phyloP scores from a whole-genome alignment of 2,329 filamentous ascomycete genomes.

The Rugonectria rugulosa region DNA sequence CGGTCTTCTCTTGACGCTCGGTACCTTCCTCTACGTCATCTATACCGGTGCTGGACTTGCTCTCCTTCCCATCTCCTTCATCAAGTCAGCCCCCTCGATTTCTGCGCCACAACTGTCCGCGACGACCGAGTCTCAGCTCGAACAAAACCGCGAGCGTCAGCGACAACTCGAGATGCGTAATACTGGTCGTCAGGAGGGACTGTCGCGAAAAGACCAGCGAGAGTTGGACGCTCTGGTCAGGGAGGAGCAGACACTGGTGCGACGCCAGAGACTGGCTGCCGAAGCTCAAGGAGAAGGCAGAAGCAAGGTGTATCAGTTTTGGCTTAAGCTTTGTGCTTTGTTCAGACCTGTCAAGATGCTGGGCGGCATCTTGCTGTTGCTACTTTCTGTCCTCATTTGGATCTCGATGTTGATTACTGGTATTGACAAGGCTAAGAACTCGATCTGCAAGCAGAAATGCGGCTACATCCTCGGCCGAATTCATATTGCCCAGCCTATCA shows the following conservation, averaged over 20 bases:
- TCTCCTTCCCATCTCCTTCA: conserved; percentile 85
- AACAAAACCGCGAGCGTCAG: conserved; percentile 89
- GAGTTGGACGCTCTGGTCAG: conserved; percentile 87
- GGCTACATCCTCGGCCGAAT: conserved; percentile 89
- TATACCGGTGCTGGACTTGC: conserved; percentile 92
- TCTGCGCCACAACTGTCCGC: conserved; percentile 82
- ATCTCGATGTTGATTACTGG: conserved; percentile 92
- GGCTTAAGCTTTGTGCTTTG: conserved; percentile 81
- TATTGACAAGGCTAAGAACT: conserved; percentile 97
- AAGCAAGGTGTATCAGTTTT: conserved; percentile 74
- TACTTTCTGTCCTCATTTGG: conserved; percentile 80
- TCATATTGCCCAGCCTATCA: conserved; percentile 94
- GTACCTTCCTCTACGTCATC: conserved; percentile 83
- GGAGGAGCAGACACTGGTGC: conserved; percentile 90
- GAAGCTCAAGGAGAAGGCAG: conserved; percentile 82
- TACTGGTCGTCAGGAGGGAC: conserved; percentile 74
- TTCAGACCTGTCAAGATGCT: conserved; percentile 90
- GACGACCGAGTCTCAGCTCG: conserved; percentile 80
- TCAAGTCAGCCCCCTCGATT: conserved; percentile 88
- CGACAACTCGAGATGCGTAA: conserved; percentile 89
- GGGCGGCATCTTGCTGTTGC: conserved; percentile 79
- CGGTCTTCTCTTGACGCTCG: conserved; percentile 86
- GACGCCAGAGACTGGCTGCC: conserved; percentile 85
- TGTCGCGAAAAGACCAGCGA: conserved; percentile 85
- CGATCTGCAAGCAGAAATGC: conserved; percentile 86